These are phyloP conservation scores for Aspergillus quadrilineatus DNA, from an alignment of 2,329 filamentous ascomycete genomes.

Conservation along the genomic window DNA sequence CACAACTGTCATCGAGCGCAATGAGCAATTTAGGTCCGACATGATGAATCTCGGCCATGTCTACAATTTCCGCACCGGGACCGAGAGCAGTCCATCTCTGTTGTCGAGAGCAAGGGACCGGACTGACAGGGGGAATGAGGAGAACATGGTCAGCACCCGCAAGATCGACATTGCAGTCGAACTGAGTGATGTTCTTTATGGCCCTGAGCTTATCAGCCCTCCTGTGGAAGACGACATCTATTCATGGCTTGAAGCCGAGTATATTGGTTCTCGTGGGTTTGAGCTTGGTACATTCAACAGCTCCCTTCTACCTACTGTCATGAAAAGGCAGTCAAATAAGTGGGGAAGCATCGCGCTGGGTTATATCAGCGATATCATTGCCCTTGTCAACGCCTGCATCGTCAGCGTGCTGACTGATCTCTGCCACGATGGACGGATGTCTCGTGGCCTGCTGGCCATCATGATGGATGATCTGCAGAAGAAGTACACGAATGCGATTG, in stretches of 20 bases:
- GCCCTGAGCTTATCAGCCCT: background rate
- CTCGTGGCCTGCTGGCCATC: background rate
- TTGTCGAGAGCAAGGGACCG: no score
- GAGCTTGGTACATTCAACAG: constrained; percentile 53
- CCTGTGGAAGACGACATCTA: constrained; percentile 37
- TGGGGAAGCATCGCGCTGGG: constrained; percentile 52
- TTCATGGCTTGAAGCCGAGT: constrained; percentile 45
- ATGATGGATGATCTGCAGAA: background rate
- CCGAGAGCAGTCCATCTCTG: background rate
- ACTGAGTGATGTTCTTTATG: constrained; percentile 24
- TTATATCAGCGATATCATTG: constrained; percentile 54
- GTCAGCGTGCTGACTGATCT: constrained; percentile 36
- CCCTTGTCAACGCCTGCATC: constrained; percentile 56
- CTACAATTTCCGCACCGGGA: constrained; percentile 10
- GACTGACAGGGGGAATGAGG: background rate
- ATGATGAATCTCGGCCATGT: constrained; percentile 23
- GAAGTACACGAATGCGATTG: background rate
- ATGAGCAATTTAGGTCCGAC: constrained; percentile 23
- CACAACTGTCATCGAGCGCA: constrained; percentile 32
- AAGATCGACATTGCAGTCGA: constrained; percentile 1
- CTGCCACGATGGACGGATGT: background rate
- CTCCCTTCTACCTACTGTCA: constrained; percentile 35
- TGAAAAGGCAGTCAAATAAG: constrained; percentile 56
- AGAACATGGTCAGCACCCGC: background rate
- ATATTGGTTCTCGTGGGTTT: constrained; percentile 51